Conservation (phyloP, 768 basidiomycete species). For the Tricholomella constricta region DNA sequence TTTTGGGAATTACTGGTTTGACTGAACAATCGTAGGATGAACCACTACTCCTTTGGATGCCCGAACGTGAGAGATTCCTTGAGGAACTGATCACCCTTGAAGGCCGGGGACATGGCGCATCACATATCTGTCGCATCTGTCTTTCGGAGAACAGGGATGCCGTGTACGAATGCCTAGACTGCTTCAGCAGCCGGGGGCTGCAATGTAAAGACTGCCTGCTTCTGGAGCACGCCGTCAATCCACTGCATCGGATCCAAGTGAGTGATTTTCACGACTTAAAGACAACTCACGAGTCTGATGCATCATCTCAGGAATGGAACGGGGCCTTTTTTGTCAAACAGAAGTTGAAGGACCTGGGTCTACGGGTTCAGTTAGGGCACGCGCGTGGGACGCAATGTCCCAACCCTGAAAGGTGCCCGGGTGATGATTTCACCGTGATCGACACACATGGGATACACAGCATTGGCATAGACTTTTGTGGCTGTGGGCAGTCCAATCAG, state of each 20-base stretch:
- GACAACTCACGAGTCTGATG: not conserved
- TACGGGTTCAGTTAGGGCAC: conserved; percentile 32
- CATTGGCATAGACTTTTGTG: conserved; percentile 33
- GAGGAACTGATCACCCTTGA: conserved; percentile 8
- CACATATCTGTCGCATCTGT: not conserved
- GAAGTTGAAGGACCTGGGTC: conserved; percentile 23
- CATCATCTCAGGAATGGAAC: conserved; percentile 9
- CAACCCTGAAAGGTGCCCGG: conserved; percentile 4
- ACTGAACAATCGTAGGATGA: conserved; percentile 1
- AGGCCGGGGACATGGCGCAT: not conserved
- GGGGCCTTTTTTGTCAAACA: conserved; percentile 5
- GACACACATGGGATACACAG: conserved; percentile 31
- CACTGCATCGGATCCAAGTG: conserved; percentile 6
- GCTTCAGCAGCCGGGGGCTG: not conserved
- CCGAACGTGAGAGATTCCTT: not conserved
- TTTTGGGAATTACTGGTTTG: not conserved
- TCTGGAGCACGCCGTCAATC: not conserved
- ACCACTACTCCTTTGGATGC: conserved; percentile 7
- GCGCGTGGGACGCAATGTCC: conserved; percentile 13
- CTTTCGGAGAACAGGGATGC: not conserved
- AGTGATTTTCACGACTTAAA: not conserved
- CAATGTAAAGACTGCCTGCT: conserved; percentile 2
- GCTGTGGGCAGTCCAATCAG: conserved; percentile 21
- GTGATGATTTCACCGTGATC: too few species aligned
- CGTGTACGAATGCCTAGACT: conserved; percentile 8